Evolutionary conservation across 2,329 filamentous ascomycete species (phyloP), one percentile per base, ranked within the genome.

Genomic region (Claviceps digitariae): DNA sequence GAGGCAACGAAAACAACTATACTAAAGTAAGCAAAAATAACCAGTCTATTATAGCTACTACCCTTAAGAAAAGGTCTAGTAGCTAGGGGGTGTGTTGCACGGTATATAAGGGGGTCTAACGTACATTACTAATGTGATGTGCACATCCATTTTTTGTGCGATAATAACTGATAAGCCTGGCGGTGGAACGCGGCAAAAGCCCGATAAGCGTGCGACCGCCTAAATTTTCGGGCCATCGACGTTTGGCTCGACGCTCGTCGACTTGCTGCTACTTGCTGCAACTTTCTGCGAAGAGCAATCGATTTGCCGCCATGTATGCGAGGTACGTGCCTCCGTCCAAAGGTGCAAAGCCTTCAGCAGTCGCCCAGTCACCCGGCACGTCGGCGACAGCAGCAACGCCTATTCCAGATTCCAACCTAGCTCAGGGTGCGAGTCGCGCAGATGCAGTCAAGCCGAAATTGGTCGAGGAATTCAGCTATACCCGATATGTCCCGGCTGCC

Each of bases 251-350:
- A 43, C 5, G n/a, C n/a, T n/a, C 20, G 41, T 17, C 17, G 21
- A 23, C 8, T 15, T 6, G 43, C 17, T 23, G 27, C 15, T 2
- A 45, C n/a, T 36, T 15, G 25, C 29, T 17, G 36, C 36, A 15
- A 21, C 12, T 34, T 12, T 20, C 36, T n/a, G 34, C 10, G 10
- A 50, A 8, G 48, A 29, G 7, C 17, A 36, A 45, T 23, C 4
- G 40, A n/a, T 2, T 50, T 31, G 29, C 52, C 56, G 62, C 12
- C 27, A 71, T 71, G 69, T 73, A 74, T 59, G 66, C 72, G 48
- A 66, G 73, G 57, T 74, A 75, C 54, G 61, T 74, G 17, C 72
- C 69, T 43, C 62, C 65, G 7, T 21, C 62, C 9, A 64, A 66
- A 55, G 61, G 54, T 40, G 54, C 62, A 52, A 57, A 50, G 27